phyloP scores from a whole-genome alignment of 345 rosid species.

The Rhodamnia argentea region DNA sequence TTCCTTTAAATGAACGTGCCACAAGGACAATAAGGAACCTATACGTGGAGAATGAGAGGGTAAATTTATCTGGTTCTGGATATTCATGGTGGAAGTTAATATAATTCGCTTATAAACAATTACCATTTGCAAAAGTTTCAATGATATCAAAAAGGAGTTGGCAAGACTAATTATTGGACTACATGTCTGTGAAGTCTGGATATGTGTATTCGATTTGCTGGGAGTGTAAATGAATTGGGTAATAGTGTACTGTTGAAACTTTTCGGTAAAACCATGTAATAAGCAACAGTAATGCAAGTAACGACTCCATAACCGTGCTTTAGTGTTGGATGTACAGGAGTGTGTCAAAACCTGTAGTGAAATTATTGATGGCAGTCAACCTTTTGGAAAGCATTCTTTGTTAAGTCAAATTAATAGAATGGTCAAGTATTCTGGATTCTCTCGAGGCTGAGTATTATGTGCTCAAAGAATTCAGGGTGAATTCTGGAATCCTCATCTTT shows the following conservation, averaged over 20 bases:
- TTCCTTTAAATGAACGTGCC: conserved; percentile 85
- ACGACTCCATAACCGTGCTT: not conserved
- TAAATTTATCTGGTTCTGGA: conserved; percentile 15
- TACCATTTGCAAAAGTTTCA: not conserved
- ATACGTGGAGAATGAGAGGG: conserved; percentile 95
- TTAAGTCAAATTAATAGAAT: not conserved
- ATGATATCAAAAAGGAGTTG: not conserved
- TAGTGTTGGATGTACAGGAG: not conserved
- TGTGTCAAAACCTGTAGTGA: not conserved
- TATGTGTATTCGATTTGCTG: not conserved
- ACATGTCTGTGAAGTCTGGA: not conserved
- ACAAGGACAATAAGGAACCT: conserved; percentile 81
- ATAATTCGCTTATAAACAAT: not conserved
- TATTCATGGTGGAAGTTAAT: not conserved
- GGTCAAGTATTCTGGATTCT: not conserved
- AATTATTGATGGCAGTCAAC: not conserved
- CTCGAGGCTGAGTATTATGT: not conserved
- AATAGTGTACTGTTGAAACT: not conserved
- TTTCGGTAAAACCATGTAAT: not conserved
- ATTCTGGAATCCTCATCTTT: not conserved
- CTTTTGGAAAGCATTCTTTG: not conserved
- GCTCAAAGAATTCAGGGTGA: not conserved
- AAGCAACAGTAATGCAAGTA: not conserved
- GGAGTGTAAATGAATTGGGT: not conserved
- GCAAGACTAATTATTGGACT: not conserved